A percentile compares a stretch with the other conserved stretches of the same genome.
These are phyloP conservation scores for Iris pallida DNA, from an alignment of 116 monocot genomes.

Conservation along the genomic window DNA sequence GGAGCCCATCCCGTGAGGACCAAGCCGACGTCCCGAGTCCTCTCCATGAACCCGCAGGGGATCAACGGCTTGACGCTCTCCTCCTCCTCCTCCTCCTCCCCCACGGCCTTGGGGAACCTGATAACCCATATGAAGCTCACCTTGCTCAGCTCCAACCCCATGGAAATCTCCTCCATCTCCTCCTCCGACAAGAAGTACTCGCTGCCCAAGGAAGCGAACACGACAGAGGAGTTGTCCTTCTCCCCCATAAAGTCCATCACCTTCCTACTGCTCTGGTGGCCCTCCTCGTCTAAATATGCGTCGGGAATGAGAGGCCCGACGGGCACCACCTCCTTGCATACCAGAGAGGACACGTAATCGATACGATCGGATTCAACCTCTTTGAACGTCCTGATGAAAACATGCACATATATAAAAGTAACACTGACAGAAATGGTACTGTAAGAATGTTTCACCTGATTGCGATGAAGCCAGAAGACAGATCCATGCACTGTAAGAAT, in stretches of 20 bases:
- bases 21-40: constrained; percentile 20
- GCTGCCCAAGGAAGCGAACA: constrained; percentile 58
- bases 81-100: no score
- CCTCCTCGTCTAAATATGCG: constrained; percentile 3
- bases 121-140: constrained; percentile 44
- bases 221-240: constrained; percentile 28
- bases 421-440: no score
- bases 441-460: no score
- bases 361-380: constrained; percentile 53
- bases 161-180: constrained; percentile 45
- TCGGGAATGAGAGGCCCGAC: constrained; percentile 34
- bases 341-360: constrained; percentile 32
- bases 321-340: constrained; percentile 41
- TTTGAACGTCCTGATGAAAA: constrained; percentile 37
- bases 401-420: no score
- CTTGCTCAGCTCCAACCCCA: constrained; percentile 35
- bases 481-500: constrained; percentile 19
- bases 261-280: background rate
- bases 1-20: constrained; percentile 59
- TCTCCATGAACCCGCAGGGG: constrained; percentile 11
- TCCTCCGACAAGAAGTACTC: constrained; percentile 65
- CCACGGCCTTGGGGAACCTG: constrained; percentile 17
- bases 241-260: constrained; percentile 28
- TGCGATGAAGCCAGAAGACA: constrained; percentile 40
- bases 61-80: no score